Base-by-base conservation (phyloP, 148 eudicot species). In the Rhododendron griersonianum region DNA sequence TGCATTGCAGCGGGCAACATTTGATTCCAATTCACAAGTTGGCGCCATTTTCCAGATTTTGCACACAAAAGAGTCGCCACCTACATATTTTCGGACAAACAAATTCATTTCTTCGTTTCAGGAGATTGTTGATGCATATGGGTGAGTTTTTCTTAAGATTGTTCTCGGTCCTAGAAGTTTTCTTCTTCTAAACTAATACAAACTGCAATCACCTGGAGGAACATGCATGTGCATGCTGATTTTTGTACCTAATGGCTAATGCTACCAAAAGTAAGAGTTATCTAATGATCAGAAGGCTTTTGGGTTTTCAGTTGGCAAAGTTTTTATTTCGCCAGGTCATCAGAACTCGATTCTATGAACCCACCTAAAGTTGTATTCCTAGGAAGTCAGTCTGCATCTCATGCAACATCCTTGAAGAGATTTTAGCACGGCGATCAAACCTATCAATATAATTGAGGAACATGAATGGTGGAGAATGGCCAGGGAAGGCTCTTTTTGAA, bases 61-160 rank as follows among this genome's bases (percentile, higher is more conserved):
- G 90, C 87, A 87, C 80, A 94, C 98, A 77, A 96, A 91, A 86
- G 99, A 97, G 90, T 91, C 90, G 44, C 99, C 99, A 33, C 98
- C 99, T 67, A 97, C 99, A 33, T 97, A 93, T 86, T 97, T 95
- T 50, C 90, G 82, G 85, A 95, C 99, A 85, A 97, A 95, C 90
- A 97, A 95, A 86, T 93, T 97, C 87, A 97, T 98, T 33, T 77
- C 90, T 86, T 87, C 98, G 78, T 94, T 91, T 85, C 98, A 97
- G 90, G 98, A 92, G 84, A 97, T 97, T 88, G 98, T 97, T 85
- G 99, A 97, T 91, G 96, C 99, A 47, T 97, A 97, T 90, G 99
- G 99, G 98, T 95, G 84, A 94, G 98, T 85, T 84, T 84, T 78
- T 45, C 53, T 55, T 30, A 11, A 11, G 59, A 39, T 85, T 57